These are phyloP conservation scores for Pyricularia sp. DNA, from an alignment of 2,329 filamentous ascomycete genomes.

Conservation along the genomic window DNA sequence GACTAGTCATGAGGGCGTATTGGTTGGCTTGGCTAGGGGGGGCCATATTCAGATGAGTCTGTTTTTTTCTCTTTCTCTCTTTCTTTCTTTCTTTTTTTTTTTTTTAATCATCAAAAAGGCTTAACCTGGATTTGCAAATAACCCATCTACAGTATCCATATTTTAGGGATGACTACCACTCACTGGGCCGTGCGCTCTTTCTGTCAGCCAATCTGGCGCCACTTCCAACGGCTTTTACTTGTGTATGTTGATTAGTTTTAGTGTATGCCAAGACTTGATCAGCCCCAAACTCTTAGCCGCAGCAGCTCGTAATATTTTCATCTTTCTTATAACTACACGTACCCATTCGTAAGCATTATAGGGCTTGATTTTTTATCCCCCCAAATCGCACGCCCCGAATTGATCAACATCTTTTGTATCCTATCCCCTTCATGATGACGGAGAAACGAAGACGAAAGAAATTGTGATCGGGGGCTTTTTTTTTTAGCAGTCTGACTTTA, in stretches of 20 bases:
- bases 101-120: neutral
- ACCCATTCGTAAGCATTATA: neutral
- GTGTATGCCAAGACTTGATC: neutral
- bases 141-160: neutral
- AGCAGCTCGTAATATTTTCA: neutral
- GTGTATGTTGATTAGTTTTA: neutral
- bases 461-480: neutral
- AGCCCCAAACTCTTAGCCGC: neutral
- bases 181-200: neutral
- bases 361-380: neutral
- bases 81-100: too few species aligned
- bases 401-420: neutral
- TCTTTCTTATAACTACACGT: neutral
- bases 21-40: neutral
- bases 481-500: neutral
- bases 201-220: neutral
- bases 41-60: neutral
- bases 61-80: neutral
- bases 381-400: neutral
- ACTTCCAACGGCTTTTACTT: neutral
- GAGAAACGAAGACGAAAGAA: neutral
- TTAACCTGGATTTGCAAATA: neutral
- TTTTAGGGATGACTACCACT: neutral
- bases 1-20: neutral
- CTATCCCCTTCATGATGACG: neutral